Percentiles rank a stretch among this genome's conserved stretches.
Evolutionary conservation across 768 basidiomycete species (phyloP).

Genomic region (Mycena crocata): DNA sequence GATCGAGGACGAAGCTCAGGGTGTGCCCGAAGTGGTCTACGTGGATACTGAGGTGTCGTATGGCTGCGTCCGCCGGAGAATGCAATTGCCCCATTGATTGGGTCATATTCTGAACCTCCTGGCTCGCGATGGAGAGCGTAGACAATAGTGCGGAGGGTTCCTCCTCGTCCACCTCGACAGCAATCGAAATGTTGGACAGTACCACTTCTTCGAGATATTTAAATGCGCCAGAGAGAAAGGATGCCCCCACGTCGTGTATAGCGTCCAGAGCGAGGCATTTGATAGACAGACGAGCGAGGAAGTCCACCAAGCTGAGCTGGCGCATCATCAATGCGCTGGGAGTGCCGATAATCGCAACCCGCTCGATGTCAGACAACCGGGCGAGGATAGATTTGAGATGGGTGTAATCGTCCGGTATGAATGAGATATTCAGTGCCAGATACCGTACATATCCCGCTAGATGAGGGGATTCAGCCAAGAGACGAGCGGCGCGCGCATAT

Average conservation of each 20-base stretch:
- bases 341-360: neutral
- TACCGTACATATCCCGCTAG: neutral
- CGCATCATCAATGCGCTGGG: no score
- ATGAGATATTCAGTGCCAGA: neutral
- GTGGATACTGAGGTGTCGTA: neutral
- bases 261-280: neutral
- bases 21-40: no score
- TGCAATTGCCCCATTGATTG: no score
- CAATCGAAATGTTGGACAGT: neutral
- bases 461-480: conserved; percentile 3
- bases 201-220: neutral
- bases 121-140: no score
- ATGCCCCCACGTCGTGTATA: neutral
- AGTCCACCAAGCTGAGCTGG: neutral
- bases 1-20: neutral
- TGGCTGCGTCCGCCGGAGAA: no score
- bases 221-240: neutral
- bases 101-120: no score
- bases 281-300: neutral
- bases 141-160: neutral
- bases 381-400: neutral
- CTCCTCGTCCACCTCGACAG: neutral
- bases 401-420: neutral
- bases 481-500: neutral
- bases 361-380: neutral